Conservation (phyloP, 2,329 filamentous ascomycete genomes). For the Trichothecium roseum region DNA sequence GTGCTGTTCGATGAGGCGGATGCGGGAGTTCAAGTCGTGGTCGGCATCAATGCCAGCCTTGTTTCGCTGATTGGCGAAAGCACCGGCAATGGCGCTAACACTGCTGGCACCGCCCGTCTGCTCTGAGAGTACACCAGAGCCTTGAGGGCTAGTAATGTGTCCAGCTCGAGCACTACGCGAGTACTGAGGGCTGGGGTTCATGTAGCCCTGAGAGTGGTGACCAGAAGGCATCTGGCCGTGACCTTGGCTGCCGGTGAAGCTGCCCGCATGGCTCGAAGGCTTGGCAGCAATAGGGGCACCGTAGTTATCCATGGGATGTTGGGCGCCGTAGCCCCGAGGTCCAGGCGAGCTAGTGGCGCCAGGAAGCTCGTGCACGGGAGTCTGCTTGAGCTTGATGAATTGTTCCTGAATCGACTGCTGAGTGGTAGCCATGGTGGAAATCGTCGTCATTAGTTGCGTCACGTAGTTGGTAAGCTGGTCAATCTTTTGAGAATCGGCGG, state of each 20-base stretch:
- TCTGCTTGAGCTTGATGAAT: conserved; percentile 46
- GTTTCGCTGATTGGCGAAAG: conserved; percentile 23
- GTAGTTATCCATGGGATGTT: not conserved
- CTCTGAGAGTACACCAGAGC: conserved; percentile 20
- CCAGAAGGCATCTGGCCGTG: conserved; percentile 8
- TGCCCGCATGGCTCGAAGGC: conserved; percentile 19
- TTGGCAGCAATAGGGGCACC: conserved; percentile 3
- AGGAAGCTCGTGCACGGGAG: conserved; percentile 31
- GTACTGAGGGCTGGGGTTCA: conserved; percentile 25
- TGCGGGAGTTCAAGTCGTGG: conserved; percentile 42
- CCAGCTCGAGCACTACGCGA: conserved; percentile 18
- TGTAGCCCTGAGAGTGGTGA: conserved; percentile 18
- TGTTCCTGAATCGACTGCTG: conserved; percentile 61
- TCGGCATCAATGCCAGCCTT: conserved; percentile 24
- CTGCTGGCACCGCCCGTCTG: conserved; percentile 19
- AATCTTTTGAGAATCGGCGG: conserved; percentile 52
- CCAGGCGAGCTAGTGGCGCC: conserved; percentile 13
- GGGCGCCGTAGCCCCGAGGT: conserved; percentile 15
- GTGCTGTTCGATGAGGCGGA: conserved; percentile 49
- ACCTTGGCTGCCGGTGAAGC: conserved; percentile 21
- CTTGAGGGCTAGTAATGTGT: conserved; percentile 20
- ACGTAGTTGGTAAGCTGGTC: conserved; percentile 61
- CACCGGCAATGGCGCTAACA: conserved; percentile 22
- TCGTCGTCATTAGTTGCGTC: conserved; percentile 54
- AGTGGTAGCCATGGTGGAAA: conserved; percentile 57